Base-by-base conservation (phyloP, 768 basidiomycete species). In the Pholiota conissans region DNA sequence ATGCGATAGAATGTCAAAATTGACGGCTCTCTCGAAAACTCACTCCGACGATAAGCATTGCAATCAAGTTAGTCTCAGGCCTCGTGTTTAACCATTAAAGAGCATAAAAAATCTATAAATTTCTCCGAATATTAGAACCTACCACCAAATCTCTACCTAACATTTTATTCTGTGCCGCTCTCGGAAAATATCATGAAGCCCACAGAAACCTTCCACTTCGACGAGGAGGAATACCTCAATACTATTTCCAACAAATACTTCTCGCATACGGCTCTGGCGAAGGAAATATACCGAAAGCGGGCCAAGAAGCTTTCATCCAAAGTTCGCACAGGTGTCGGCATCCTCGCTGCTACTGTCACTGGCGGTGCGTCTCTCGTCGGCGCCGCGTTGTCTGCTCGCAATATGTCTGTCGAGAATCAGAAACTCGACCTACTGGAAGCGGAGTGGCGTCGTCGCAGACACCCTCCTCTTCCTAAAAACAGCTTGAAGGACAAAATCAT, bases 271-370 rank as follows among this genome's bases (percentile, higher is more conserved):
- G 27, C 18, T 2, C 34, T 56, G 7, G 55, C 30, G 8, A 34
- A 37, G 28, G 55, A 48, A 34, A 56, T 56, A 22, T 56, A 56
- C 32, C 22, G 46, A 24, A 56, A 56, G 22, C 55, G 55, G 10
- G 20, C 55, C 13, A 56, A 56, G 34, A 46, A 32, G n/a, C 55
- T 56, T 3, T 35, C 46, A 2, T 20, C 55, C 11, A 56, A 56
- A 39, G 55, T 56, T 1, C 48, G 24, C 24, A 34, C 46, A 18
- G 55, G 55, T 1, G 34, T 37, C n/a, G 30, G 55, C 3, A 26
- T 49, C 37, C 45, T 46, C 27, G 55, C 55, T 2, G 55, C 55
- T n/a, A 28, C 27, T 1, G 20, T 56, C 24, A 56, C 55, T 8
- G 55, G 55, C 22, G 55, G 55, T 14, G 27, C 20, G 5, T 39